Conservation (phyloP, 2,329 filamentous ascomycete species). For the Myriosclerotinia scirpicola region DNA sequence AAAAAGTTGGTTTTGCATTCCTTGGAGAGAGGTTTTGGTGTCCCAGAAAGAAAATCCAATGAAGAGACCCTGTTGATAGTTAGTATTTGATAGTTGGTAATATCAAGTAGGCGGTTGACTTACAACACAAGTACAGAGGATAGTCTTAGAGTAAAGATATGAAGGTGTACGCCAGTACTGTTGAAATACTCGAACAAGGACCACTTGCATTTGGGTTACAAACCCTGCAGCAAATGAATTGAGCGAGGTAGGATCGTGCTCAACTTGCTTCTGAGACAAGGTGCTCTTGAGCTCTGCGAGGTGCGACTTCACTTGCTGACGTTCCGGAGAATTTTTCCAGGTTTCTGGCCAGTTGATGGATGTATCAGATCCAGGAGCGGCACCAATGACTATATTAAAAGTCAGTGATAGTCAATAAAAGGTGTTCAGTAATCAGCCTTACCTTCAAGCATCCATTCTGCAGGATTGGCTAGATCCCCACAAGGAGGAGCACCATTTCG, state of each 20-base stretch:
- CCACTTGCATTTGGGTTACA: constrained; percentile 53
- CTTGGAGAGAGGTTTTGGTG: constrained; percentile 56
- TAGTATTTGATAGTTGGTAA: not conserved
- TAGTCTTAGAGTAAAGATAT: constrained; percentile 48
- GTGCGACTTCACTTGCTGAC: constrained; percentile 44
- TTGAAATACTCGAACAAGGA: constrained; percentile 60
- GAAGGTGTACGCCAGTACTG: constrained; percentile 67
- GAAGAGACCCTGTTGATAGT: constrained; percentile 50
- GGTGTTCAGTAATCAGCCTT: not conserved
- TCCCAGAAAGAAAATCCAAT: constrained; percentile 73
- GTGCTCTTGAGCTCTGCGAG: constrained; percentile 54
- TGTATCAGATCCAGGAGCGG: constrained; percentile 60
- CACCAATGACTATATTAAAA: constrained; percentile 50
- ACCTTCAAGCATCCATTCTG: constrained; percentile 72
- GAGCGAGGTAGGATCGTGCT: constrained; percentile 35
- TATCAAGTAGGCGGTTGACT: constrained; percentile 2
- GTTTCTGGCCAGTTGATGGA: constrained; percentile 63
- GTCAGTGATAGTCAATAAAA: constrained; percentile 24
- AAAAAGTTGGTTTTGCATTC: constrained; percentile 72
- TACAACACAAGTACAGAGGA: constrained; percentile 33
- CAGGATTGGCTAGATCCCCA: constrained; percentile 70
- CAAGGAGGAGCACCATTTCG: constrained; percentile 66
- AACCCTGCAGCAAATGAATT: constrained; percentile 65
- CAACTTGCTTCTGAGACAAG: constrained; percentile 39
- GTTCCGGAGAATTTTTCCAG: constrained; percentile 57